Conservation (phyloP, 305 asterid genomes). For the Fraxinus greggii region DNA sequence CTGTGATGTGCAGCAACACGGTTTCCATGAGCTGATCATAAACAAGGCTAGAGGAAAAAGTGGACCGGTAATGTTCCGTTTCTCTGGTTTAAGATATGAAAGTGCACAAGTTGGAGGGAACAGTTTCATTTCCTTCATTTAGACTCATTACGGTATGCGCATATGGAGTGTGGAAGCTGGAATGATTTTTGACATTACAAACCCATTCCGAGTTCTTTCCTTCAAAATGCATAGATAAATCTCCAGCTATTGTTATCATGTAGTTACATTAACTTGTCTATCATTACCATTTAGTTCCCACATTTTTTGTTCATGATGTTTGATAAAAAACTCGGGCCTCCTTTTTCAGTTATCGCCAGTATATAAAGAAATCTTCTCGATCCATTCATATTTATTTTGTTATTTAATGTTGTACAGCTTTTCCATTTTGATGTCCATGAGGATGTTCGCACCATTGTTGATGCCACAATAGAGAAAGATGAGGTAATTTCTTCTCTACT, state of each 20-base stretch:
- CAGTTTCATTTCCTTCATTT: neutral
- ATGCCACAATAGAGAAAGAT: constrained; percentile 93
- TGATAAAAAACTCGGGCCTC: neutral
- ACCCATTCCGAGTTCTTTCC: neutral
- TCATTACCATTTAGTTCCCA: neutral
- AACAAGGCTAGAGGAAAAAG: constrained; percentile 99
- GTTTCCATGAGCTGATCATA: constrained; percentile 91
- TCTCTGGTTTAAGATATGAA: constrained; percentile 23
- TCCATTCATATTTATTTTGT: constrained; percentile 6
- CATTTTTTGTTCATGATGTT: neutral
- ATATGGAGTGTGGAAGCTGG: neutral
- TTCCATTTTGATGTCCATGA: constrained; percentile 98
- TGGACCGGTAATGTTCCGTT: constrained; percentile 85
- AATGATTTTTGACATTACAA: neutral
- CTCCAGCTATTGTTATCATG: neutral
- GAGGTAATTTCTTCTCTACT: constrained; percentile 53
- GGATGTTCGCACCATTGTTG: constrained; percentile 94
- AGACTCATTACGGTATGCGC: neutral
- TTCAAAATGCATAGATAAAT: neutral
- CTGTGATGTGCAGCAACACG: constrained; percentile 75
- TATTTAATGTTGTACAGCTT: constrained; percentile 51
- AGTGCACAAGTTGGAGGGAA: constrained; percentile 20
- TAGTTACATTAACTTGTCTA: neutral
- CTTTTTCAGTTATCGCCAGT: neutral
- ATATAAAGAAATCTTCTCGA: neutral